These are phyloP conservation scores for Yamadazyma akitaensis DNA, from an alignment of 805 yeast species.

Conservation along the genomic window DNA sequence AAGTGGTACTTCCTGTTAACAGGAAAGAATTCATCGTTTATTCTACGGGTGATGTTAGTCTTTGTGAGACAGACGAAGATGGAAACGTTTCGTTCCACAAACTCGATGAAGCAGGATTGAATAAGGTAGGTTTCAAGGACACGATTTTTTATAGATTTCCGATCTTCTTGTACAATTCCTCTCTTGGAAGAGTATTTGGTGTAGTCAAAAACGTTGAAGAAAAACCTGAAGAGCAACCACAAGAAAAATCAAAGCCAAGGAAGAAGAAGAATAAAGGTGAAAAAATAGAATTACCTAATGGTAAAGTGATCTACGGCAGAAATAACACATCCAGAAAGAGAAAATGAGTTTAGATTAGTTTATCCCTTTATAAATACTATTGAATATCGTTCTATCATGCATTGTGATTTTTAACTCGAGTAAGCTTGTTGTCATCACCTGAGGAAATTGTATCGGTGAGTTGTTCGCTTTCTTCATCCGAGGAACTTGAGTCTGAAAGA, in stretches of 20 bases:
- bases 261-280: conserved; percentile 39
- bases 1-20: conserved; percentile 36
- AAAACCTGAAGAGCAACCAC: conserved; percentile 6
- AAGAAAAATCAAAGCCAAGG: conserved; percentile 17
- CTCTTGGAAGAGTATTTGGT: conserved; percentile 36
- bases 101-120: conserved; percentile 47
- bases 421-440: conserved; percentile 32
- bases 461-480: conserved; percentile 23
- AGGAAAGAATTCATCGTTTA: conserved; percentile 55
- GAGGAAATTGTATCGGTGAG: conserved; percentile 8
- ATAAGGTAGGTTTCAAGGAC: conserved; percentile 49
- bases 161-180: conserved; percentile 40
- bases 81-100: conserved; percentile 32
- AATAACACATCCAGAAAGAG: conserved; percentile 5
- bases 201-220: background rate
- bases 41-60: conserved; percentile 54
- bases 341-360: conserved; percentile 5
- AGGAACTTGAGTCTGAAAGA: conserved; percentile 44
- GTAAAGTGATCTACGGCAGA: conserved; percentile 49
- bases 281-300: conserved; percentile 55
- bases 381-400: conserved; percentile 14
- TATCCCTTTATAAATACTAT: background rate
- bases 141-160: conserved; percentile 44
- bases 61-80: conserved; percentile 43
- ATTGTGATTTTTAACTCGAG: conserved; percentile 40